Conservation (phyloP, 1,284 basidiomycete genomes). For the Phylloporus sp. region DNA sequence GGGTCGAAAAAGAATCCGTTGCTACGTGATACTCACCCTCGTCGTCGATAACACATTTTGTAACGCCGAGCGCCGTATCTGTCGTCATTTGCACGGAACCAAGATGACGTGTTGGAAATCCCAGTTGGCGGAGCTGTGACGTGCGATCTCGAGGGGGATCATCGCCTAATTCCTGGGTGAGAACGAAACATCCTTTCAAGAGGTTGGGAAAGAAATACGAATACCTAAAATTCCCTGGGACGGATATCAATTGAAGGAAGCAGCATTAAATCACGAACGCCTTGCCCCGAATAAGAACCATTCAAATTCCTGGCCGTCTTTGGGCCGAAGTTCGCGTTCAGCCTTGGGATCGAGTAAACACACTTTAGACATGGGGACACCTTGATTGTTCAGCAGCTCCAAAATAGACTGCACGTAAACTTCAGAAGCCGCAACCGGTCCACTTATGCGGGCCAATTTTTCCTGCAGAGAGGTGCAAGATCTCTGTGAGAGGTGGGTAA, state of each 20-base stretch:
- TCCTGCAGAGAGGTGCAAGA: slow-evolving; percentile 65
- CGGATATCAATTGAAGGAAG: background rate
- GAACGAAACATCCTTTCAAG: too few relatives aligned
- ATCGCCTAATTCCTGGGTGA: slow-evolving; percentile 57
- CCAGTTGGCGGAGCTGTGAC: slow-evolving; percentile 81
- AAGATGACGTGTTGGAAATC: slow-evolving; percentile 86
- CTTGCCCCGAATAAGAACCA: slow-evolving; percentile 87
- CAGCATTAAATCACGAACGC: slow-evolving; percentile 24
- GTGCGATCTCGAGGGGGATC: slow-evolving; percentile 92
- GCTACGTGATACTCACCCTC: slow-evolving; percentile 49
- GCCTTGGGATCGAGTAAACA: slow-evolving; percentile 93
- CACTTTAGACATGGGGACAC: slow-evolving; percentile 60
- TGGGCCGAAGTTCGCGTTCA: slow-evolving; percentile 64
- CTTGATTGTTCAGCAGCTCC: slow-evolving; percentile 59
- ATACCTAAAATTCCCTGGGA: slow-evolving; percentile 66
- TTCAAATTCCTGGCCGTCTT: slow-evolving; percentile 78
- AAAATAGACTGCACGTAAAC: slow-evolving; percentile 67
- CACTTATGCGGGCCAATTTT: slow-evolving; percentile 39
- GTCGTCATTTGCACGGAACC: slow-evolving; percentile 97
- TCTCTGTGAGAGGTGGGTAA: slow-evolving; percentile 80
- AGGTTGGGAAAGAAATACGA: background rate
- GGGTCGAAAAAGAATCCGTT: background rate
- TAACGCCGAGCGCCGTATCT: slow-evolving; percentile 94
- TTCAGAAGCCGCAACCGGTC: slow-evolving; percentile 42
- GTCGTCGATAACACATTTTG: slow-evolving; percentile 86